Evolutionary conservation across 768 basidiomycete species (phyloP).

Genomic region (Tremella mesenterica): DNA sequence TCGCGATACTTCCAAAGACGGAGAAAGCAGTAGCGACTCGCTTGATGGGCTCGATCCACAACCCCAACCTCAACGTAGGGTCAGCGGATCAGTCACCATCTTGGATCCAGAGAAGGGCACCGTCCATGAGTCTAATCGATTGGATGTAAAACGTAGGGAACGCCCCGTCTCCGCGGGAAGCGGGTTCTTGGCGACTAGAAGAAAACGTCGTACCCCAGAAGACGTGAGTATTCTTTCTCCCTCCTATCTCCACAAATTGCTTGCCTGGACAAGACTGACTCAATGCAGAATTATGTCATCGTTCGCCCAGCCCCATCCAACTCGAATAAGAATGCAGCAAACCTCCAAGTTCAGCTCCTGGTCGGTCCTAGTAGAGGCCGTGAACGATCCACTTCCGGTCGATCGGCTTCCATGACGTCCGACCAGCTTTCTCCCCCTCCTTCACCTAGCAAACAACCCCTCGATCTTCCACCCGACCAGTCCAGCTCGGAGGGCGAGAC

Average conservation of each 20-base stretch:
- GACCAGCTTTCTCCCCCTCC: slow-evolving; percentile 2
- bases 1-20: slow-evolving; percentile 3
- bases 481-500: neutral
- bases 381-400: slow-evolving; percentile 16
- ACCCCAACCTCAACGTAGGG: neutral
- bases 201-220: neutral
- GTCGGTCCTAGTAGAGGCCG: slow-evolving; percentile 17
- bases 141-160: slow-evolving; percentile 1
- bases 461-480: neutral
- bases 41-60: neutral
- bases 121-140: neutral
- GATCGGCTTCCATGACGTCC: neutral
- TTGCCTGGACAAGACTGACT: no score
- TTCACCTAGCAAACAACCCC: neutral
- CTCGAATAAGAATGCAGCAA: slow-evolving; percentile 73
- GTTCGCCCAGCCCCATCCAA: slow-evolving; percentile 75
- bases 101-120: neutral
- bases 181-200: neutral
- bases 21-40: slow-evolving; percentile 7
- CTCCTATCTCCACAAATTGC: neutral
- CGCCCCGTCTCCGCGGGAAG: neutral
- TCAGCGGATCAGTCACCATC: neutral
- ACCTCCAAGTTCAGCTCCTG: slow-evolving; percentile 84
- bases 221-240: slow-evolving; percentile 2
- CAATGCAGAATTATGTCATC: slow-evolving; percentile 72